Evolutionary conservation across 495 filamentous ascomycete genomes (phyloP), one percentile per base, ranked within the genome.

Genomic region (Podospora conica): DNA sequence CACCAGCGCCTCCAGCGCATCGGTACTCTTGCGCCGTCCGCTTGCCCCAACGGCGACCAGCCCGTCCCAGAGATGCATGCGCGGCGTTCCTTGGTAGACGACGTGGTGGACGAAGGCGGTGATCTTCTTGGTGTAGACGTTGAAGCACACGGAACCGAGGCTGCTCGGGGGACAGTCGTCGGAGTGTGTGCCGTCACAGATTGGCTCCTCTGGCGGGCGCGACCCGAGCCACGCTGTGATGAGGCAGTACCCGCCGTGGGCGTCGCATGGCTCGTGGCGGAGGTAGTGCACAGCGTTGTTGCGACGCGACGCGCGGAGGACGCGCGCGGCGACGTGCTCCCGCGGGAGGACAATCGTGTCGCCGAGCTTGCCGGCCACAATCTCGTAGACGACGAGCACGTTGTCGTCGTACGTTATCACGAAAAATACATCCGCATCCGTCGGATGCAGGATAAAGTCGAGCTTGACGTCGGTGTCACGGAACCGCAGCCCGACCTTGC

Each of bases 401-500:
- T 57, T 25, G 24, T 58, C 62, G 21, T 64, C 54, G 53, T 29
- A 64, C 29, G 53, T 64, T 20, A 56, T 11, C 11, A 40, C 54
- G 23, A 64, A 64, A 15, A 64, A 25, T 18, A 64, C 62, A 12
- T 64, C 29, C 20, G 40, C 7, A 18, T 66, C 53, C 20, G 53
- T 61, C 22, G 65, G 65, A 28, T 66, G 65, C 15, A 66, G 53
- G 20, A 66, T 66, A 21, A 66, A 66, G 53, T 66, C 65, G 21
- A 66, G 33, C 28, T 66, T 66, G 2, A 61, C 28, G 53, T 66
- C 53, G 10, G 65, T 61, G n/a, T 66, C 65, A 9, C 53, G 58
- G n/a, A 66, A 62, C 20, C 65, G 58, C 53, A 66, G 27, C 7
- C 65, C 65, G 21, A 53, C 9, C 23, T 59, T 65, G 27, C 55